Percentiles rank a stretch among this genome's conserved stretches.
Conservation (phyloP, 2,329 filamentous ascomycete genomes). For the Rhinocladiella similis region DNA sequence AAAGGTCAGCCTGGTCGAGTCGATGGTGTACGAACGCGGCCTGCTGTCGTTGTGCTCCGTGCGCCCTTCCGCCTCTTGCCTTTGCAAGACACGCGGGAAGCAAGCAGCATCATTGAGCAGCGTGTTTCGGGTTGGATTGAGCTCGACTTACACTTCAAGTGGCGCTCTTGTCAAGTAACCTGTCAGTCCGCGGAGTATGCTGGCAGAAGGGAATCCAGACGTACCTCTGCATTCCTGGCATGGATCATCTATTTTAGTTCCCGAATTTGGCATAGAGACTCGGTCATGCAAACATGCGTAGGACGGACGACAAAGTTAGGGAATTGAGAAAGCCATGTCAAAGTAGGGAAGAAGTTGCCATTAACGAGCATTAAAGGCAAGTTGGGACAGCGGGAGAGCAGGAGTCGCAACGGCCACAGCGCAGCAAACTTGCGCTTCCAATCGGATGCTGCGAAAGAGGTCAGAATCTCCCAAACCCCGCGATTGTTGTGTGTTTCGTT, state of each 20-base stretch:
- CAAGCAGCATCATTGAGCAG: neutral
- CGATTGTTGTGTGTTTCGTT: neutral
- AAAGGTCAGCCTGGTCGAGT: constrained; percentile 16
- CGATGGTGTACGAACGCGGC: neutral
- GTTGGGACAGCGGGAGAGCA: neutral
- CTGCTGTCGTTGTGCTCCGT: too few species aligned
- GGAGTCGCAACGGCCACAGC: neutral
- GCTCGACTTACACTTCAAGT: constrained; percentile 29
- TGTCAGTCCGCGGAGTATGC: constrained; percentile 14
- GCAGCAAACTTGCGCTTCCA: neutral
- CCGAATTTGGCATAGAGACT: constrained; percentile 25
- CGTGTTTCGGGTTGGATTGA: neutral
- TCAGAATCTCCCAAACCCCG: neutral
- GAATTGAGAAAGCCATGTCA: neutral
- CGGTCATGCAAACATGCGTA: constrained; percentile 3
- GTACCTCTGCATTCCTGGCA: constrained; percentile 31
- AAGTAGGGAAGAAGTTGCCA: constrained; percentile 10
- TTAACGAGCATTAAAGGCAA: constrained; percentile 11
- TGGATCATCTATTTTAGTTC: constrained; percentile 29
- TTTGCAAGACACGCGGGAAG: neutral
- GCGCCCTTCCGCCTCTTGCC: neutral
- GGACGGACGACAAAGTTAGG: constrained; percentile 12
- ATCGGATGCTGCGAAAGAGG: neutral
- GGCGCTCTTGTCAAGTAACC: constrained; percentile 21
- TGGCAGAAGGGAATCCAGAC: constrained; percentile 5